Conservation (phyloP, 2,329 filamentous ascomycete genomes). For the Amauroascus verrucosus region DNA sequence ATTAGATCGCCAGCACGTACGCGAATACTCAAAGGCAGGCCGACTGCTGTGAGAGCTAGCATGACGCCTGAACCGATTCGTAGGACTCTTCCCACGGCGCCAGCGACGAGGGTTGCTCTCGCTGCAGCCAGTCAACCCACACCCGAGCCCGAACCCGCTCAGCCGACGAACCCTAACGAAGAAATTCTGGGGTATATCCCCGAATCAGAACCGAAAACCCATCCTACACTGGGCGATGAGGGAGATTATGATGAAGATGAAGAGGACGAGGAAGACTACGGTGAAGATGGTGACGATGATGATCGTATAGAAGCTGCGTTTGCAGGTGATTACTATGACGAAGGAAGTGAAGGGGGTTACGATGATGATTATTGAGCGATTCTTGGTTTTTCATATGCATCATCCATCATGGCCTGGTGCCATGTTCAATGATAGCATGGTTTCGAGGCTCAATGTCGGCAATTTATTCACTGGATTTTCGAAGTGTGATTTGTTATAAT, state of each 20-base stretch:
- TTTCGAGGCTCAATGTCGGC: too few relatives aligned
- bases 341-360: slow-evolving; percentile 29
- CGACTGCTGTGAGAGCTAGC: slow-evolving; percentile 16
- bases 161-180: slow-evolving; percentile 18
- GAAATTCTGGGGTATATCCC: slow-evolving; percentile 21
- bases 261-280: slow-evolving; percentile 27
- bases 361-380: slow-evolving; percentile 22
- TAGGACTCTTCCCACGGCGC: background rate
- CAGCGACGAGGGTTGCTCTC: slow-evolving; percentile 9
- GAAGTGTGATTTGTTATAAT: background rate
- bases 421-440: too few relatives aligned
- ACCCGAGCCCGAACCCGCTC: slow-evolving; percentile 7
- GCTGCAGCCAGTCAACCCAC: slow-evolving; percentile 18
- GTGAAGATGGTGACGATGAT: slow-evolving; percentile 27
- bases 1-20: background rate
- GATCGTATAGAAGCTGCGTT: slow-evolving; percentile 30
- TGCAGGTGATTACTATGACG: slow-evolving; percentile 28
- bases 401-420: too few relatives aligned
- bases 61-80: slow-evolving; percentile 2
- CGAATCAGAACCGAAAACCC: slow-evolving; percentile 14
- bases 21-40: background rate
- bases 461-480: background rate
- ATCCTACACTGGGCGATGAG: slow-evolving; percentile 20
- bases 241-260: slow-evolving; percentile 22
- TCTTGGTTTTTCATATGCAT: background rate